Evolutionary conservation across 306 rosid genomes (phyloP).

Genomic region (Argentina anserina): DNA sequence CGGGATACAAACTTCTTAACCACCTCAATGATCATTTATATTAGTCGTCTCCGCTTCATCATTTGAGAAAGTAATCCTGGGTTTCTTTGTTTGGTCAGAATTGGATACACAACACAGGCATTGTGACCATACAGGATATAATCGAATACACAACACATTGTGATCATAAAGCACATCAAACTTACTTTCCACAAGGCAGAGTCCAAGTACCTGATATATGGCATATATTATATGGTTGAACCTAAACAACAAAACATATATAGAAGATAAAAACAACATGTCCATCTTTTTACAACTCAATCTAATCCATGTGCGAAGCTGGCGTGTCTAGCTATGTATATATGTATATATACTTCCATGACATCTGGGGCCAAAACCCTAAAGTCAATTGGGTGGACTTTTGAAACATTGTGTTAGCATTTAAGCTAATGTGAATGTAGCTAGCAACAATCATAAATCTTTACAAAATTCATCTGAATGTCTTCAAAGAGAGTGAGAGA

Average conservation of each 20-base stretch:
- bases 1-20: constrained; percentile 33
- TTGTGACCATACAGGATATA: background rate
- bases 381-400: constrained; percentile 48
- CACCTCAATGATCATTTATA: constrained; percentile 8
- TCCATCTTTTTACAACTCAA: background rate
- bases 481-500: constrained; percentile 6
- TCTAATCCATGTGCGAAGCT: constrained; percentile 28
- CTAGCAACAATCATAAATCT: constrained; percentile 16
- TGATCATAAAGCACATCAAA: background rate
- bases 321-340: background rate
- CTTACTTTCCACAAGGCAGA: background rate
- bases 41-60: background rate
- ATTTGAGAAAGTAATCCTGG: background rate
- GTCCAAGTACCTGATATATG: background rate
- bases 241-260: background rate
- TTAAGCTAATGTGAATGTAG: constrained; percentile 8
- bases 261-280: background rate
- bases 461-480: constrained; percentile 8
- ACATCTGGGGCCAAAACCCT: constrained; percentile 28
- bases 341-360: constrained; percentile 20
- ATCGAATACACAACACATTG: background rate
- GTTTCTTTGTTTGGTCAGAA: background rate
- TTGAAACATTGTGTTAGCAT: constrained; percentile 3
- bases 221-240: background rate
- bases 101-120: background rate